These are phyloP conservation scores for Scutellaria barbata DNA, from an alignment of 257 asterid species.

Conservation along the genomic window DNA sequence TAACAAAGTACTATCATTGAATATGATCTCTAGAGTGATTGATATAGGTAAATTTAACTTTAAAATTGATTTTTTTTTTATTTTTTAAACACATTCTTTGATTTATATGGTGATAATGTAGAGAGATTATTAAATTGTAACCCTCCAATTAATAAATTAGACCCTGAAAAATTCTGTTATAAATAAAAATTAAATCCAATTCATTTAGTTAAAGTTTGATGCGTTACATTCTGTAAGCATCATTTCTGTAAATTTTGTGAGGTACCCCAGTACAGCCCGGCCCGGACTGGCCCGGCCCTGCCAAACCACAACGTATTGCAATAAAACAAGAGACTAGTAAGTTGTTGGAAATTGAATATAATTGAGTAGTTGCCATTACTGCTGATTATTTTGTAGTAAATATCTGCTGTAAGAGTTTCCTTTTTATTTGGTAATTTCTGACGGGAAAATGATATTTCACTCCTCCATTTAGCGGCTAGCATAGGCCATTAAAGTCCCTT, in stretches of 20 bases:
- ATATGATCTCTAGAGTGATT: too few species aligned
- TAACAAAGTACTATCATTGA: too few species aligned
- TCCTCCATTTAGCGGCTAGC: background rate
- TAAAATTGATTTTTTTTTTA: too few species aligned
- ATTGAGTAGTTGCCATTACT: constrained; percentile 22
- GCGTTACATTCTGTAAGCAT: constrained; percentile 2
- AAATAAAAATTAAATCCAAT: background rate
- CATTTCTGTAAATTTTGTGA: constrained; percentile 35
- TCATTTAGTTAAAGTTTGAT: too few species aligned
- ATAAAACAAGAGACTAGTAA: background rate
- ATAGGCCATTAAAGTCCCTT: background rate
- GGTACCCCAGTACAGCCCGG: constrained; percentile 3
- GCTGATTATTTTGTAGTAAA: background rate
- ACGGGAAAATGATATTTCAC: background rate
- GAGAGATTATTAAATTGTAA: too few species aligned
- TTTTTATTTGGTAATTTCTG: background rate
- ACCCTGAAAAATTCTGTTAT: too few species aligned
- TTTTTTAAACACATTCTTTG: too few species aligned
- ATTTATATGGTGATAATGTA: too few species aligned
- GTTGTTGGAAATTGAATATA: constrained; percentile 38
- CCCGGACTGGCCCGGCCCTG: background rate
- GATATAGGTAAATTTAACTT: too few species aligned
- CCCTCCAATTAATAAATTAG: too few species aligned
- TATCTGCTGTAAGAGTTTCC: background rate
- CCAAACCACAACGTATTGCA: constrained; percentile 31